phyloP scores from a whole-genome alignment of 1,284 basidiomycete species.

The Blastosporella zonata region DNA sequence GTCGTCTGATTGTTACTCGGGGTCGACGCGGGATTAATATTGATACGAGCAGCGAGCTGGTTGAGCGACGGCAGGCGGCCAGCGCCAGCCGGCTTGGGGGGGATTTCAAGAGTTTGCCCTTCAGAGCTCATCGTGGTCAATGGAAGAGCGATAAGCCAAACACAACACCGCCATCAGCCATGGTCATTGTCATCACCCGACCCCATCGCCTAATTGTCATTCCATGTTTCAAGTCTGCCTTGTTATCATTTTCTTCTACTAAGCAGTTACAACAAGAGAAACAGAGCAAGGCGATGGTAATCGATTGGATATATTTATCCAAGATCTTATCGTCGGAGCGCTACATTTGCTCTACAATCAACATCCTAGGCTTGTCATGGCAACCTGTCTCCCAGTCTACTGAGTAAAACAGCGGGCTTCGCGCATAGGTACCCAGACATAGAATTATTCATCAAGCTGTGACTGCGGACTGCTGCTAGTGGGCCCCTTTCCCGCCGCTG shows the following conservation, averaged over 20 bases:
- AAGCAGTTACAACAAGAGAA: too few species aligned
- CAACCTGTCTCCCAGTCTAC: too few species aligned
- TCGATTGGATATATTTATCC: too few species aligned
- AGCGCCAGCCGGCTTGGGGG: conserved; percentile 21
- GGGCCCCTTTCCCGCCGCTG: too few species aligned
- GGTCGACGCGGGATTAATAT: conserved; percentile 35
- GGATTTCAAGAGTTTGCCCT: conserved; percentile 17
- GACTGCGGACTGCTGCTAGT: too few species aligned
- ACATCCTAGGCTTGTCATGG: too few species aligned
- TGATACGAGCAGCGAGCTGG: conserved; percentile 75
- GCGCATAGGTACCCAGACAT: too few species aligned
- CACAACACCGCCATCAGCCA: conserved; percentile 17
- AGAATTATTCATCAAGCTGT: too few species aligned
- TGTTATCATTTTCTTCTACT: not conserved
- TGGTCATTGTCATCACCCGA: not conserved
- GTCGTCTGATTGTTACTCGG: conserved; percentile 28
- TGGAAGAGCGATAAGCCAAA: conserved; percentile 15
- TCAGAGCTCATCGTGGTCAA: conserved; percentile 23
- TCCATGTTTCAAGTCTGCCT: not conserved
- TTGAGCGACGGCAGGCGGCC: conserved; percentile 68
- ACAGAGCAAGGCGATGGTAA: too few species aligned
- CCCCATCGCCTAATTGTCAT: not conserved
- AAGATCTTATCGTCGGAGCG: too few species aligned
- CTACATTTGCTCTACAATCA: too few species aligned
- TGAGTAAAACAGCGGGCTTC: too few species aligned